Evolutionary conservation across 2,329 filamentous ascomycete species (phyloP).

Genomic region (Alternaria consortialis): DNA sequence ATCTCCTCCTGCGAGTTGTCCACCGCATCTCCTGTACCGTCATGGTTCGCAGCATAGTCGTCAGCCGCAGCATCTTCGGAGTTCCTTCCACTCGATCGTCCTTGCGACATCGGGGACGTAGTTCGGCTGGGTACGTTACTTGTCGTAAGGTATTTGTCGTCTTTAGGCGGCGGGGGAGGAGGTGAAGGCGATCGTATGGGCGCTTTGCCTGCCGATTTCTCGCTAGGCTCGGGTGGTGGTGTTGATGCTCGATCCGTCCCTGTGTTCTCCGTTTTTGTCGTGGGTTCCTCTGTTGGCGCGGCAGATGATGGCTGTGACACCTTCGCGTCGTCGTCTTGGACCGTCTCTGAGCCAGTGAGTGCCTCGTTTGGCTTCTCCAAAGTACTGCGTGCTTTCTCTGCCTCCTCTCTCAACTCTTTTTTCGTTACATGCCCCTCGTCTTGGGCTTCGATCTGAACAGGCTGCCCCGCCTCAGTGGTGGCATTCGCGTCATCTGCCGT

Average conservation of each 20-base stretch:
- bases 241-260: slow-evolving; percentile 26
- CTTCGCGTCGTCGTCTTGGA: background rate
- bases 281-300: slow-evolving; percentile 28
- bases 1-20: slow-evolving; percentile 83
- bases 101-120: slow-evolving; percentile 44
- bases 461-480: slow-evolving; percentile 35
- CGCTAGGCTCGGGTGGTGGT: slow-evolving; percentile 27
- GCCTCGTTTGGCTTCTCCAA: background rate
- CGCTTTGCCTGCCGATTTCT: slow-evolving; percentile 41
- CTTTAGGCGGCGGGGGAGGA: slow-evolving; percentile 61
- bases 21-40: slow-evolving; percentile 46
- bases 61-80: slow-evolving; percentile 47
- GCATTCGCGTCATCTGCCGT: slow-evolving; percentile 6
- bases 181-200: slow-evolving; percentile 50
- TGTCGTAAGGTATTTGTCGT: slow-evolving; percentile 59
- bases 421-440: slow-evolving; percentile 16
- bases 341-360: background rate
- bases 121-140: slow-evolving; percentile 54
- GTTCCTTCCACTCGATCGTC: slow-evolving; percentile 53
- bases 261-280: slow-evolving; percentile 28
- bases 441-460: slow-evolving; percentile 15
- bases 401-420: slow-evolving; percentile 1
- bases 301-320: slow-evolving; percentile 11
- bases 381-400: background rate
- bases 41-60: slow-evolving; percentile 60